phyloP scores from a whole-genome alignment of 176 grass and related monocot species.

The Bromus sterilis region DNA sequence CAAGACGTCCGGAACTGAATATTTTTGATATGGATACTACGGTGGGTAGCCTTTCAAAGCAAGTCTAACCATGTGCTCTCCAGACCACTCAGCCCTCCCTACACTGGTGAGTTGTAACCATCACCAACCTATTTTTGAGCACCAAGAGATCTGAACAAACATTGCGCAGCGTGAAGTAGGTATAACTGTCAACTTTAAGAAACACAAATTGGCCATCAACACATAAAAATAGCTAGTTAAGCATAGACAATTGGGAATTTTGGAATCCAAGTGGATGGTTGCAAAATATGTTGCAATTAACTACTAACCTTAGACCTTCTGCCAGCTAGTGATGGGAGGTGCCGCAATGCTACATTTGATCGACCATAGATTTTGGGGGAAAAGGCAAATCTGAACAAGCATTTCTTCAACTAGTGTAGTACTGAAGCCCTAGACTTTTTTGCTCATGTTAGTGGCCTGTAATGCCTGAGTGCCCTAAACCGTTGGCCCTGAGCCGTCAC shows the following conservation, averaged over 20 bases:
- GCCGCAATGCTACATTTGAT: slow-evolving; percentile 5
- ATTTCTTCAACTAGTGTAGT: slow-evolving; percentile 16
- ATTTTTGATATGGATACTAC: slow-evolving; percentile 11
- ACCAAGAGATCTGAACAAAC: slow-evolving; percentile 20
- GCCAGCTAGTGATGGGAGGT: slow-evolving; percentile 12
- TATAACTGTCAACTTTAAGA: slow-evolving; percentile 17
- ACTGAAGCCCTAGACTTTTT: neutral
- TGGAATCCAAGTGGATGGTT: slow-evolving; percentile 29
- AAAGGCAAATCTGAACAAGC: slow-evolving; percentile 31
- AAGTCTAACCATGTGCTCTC: slow-evolving; percentile 12
- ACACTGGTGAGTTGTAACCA: neutral
- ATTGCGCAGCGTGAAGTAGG: neutral
- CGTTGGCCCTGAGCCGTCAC: slow-evolving; percentile 4
- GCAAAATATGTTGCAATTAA: slow-evolving; percentile 38
- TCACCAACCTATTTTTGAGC: slow-evolving; percentile 5
- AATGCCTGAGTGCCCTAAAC: slow-evolving; percentile 13
- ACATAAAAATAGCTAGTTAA: slow-evolving; percentile 17
- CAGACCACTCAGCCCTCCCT: neutral
- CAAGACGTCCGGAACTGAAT: neutral
- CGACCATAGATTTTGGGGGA: slow-evolving; percentile 5
- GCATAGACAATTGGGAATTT: slow-evolving; percentile 6
- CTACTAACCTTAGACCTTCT: slow-evolving; percentile 2
- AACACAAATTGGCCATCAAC: slow-evolving; percentile 20
- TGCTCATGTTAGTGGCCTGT: slow-evolving; percentile 7
- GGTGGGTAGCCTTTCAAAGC: neutral